A percentile compares a stretch with the other conserved stretches of the same genome.
Evolutionary conservation across 129 eudicot genomes (phyloP).

Genomic region (Daucus carota): DH1_v3.0 NC_030381.2:36883501-36884000

Average conservation of each 20-base stretch:
- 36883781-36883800: background rate
- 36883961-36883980: background rate
- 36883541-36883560: slow-evolving; percentile 1
- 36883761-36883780: background rate
- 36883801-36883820: background rate
- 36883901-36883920: background rate
- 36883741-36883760: background rate
- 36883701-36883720: background rate
- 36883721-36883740: background rate
- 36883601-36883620: background rate
- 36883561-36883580: background rate
- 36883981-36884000: background rate
- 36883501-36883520: background rate
- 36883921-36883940: slow-evolving; percentile 1
- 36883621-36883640: background rate
- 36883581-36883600: background rate
- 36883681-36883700: background rate
- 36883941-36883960: slow-evolving; percentile 4
- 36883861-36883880: background rate
- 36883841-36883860: background rate
- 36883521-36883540: background rate
- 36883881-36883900: background rate
- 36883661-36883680: background rate
- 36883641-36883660: background rate
- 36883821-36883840: no score